Conservation (phyloP, 176 grass and related monocot genomes). For the Poa pratensis region DNA sequence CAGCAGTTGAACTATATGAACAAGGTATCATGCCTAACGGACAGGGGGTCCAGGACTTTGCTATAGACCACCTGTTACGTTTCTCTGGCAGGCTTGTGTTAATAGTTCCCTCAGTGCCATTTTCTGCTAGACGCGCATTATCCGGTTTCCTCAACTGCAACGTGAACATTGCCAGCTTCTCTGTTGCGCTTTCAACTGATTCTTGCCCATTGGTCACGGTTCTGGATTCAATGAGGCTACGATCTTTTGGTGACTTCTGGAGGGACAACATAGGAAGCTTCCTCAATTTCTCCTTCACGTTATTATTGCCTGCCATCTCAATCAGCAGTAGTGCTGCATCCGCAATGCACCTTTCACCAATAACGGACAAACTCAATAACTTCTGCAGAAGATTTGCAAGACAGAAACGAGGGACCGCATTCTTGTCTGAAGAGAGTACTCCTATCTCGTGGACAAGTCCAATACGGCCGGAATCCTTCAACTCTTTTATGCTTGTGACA, state of each 20-base stretch:
- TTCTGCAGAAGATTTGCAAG: conserved; percentile 47
- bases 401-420: too few species aligned
- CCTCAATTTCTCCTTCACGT: conserved; percentile 61
- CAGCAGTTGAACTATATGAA: too few species aligned
- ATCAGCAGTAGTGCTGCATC: conserved; percentile 63
- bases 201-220: conserved; percentile 38
- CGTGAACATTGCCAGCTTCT: conserved; percentile 50
- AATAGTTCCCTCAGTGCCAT: conserved; percentile 3
- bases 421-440: conserved; percentile 33
- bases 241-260: too few species aligned
- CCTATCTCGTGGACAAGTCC: conserved; percentile 45
- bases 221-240: not conserved
- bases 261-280: conserved; percentile 57
- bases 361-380: conserved; percentile 52
- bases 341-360: conserved; percentile 57
- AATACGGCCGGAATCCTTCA: conserved; percentile 54
- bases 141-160: conserved; percentile 39
- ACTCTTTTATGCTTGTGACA: too few species aligned
- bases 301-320: conserved; percentile 59
- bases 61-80: too few species aligned
- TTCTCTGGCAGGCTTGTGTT: too few species aligned
- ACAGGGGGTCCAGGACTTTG: too few species aligned
- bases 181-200: conserved; percentile 49
- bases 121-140: conserved; percentile 1
- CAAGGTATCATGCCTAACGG: too few species aligned